Base-by-base conservation (phyloP, 345 rosid species). In the Camelina laxa region DNA sequence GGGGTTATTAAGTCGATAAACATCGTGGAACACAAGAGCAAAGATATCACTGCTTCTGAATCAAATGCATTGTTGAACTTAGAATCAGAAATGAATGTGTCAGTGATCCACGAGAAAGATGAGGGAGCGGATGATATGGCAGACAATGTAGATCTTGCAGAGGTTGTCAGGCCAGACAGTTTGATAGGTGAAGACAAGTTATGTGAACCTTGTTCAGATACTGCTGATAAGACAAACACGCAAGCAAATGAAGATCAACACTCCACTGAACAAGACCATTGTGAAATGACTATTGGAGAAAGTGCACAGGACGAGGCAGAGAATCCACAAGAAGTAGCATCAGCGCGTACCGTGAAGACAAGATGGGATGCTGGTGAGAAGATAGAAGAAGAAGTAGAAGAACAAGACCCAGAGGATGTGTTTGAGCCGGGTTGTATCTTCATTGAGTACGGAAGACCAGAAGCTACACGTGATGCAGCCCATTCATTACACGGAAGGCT, bases 1-100 rank as follows among this genome's bases (percentile, higher is more conserved):
- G 99, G 99, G 67, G 61, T 82, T 45, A 87, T 95, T 17, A 90
- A 82, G 81, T 89, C 97, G 31, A 69, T 90, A 61, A 89, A 90
- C 79, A 72, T 90, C 45, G 83, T 88, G 79, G 84, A 79, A 84
- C 72, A 69, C 36, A 70, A 53, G 65, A 62, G 69, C 30, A 36
- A 38, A 76, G 64, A 80, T 44, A 36, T 20, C 41, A 9, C 78
- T 8, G 49, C 59, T 44, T 36, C 69, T 6, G 77, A 76, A 47
- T 65, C 63, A 57, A 67, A 75, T 59, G 77, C 75, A 60, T 60
- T 47, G 67, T 74, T 76, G 30, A 69, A 70, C 76, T 38, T 0
- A 56, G 73, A 59, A 47, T 69, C 65, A 42, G 81, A 73, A 79
- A 63, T 7, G 50, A 77, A 76, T 10, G 24, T 60, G 68, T 60